Percentiles rank a stretch among this genome's conserved stretches.
Conservation (phyloP, 2,329 filamentous ascomycete species). For the Penicillium fuscoglaucum region DNA sequence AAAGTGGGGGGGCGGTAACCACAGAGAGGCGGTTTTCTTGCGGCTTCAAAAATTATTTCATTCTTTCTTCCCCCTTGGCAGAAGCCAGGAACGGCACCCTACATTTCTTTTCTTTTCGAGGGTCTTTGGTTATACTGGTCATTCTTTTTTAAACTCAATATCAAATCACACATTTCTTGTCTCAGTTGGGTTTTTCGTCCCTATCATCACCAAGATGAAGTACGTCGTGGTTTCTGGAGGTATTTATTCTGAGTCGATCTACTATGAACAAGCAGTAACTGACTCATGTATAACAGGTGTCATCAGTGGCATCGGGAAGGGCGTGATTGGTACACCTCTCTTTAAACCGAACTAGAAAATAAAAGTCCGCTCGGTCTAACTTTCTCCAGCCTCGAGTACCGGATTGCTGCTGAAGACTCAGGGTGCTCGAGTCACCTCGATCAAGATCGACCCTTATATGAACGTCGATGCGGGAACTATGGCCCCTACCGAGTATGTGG, state of each 20-base stretch:
- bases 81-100: constrained; percentile 22
- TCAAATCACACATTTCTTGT: constrained; percentile 3
- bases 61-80: constrained; percentile 21
- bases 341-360: background rate
- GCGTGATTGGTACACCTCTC: constrained; percentile 55
- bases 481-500: constrained; percentile 33
- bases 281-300: constrained; percentile 35
- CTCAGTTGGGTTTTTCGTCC: background rate
- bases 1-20: constrained; percentile 19
- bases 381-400: constrained; percentile 44
- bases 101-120: constrained; percentile 17
- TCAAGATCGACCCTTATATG: constrained; percentile 63
- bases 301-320: constrained; percentile 56
- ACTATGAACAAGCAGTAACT: background rate
- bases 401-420: constrained; percentile 32
- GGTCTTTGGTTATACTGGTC: constrained; percentile 1
- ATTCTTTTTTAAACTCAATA: constrained; percentile 2
- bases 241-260: constrained; percentile 33
- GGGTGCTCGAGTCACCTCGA: constrained; percentile 29
- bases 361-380: constrained; percentile 7
- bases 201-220: constrained; percentile 61
- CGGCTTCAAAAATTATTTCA: constrained; percentile 12
- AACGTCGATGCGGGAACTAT: constrained; percentile 73
- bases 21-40: constrained; percentile 1
- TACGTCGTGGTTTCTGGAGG: constrained; percentile 78